Conservation (phyloP, 179 eudicot genomes). For the Gypsophila paniculata region DNA sequence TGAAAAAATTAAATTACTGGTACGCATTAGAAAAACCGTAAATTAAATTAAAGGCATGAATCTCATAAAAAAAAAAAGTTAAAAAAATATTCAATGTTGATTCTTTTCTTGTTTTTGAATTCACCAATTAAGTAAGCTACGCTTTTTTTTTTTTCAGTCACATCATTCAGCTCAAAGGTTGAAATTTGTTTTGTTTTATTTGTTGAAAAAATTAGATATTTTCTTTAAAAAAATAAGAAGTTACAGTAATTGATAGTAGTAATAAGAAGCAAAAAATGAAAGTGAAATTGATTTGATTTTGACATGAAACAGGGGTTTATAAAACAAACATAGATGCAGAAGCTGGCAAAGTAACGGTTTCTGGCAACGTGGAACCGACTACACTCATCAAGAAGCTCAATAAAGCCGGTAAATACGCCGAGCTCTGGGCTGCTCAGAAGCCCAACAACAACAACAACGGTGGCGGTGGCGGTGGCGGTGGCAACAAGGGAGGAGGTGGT, state of each 20-base stretch:
- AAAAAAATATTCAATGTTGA: neutral
- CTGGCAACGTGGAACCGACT: slow-evolving; percentile 64
- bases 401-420: slow-evolving; percentile 85
- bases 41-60: neutral
- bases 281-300: neutral
- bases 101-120: slow-evolving; percentile 28
- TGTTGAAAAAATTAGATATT: too few species aligned
- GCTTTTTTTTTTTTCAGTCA: neutral
- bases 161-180: neutral
- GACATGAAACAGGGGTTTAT: slow-evolving; percentile 60
- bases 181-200: too few species aligned
- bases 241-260: too few species aligned
- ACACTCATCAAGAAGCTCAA: slow-evolving; percentile 77
- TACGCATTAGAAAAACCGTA: too few species aligned
- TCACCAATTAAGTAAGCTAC: neutral
- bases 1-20: too few species aligned
- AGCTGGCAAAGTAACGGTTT: slow-evolving; percentile 84
- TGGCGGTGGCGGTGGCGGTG: neutral
- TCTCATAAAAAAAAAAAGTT: too few species aligned
- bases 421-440: slow-evolving; percentile 64
- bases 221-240: too few species aligned
- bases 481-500: neutral
- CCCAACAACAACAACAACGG: slow-evolving; percentile 21
- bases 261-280: neutral
- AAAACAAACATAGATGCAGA: slow-evolving; percentile 69